Evolutionary conservation across 805 yeast species (phyloP).

Genomic region (Metschnikowia noctiluminum): DNA sequence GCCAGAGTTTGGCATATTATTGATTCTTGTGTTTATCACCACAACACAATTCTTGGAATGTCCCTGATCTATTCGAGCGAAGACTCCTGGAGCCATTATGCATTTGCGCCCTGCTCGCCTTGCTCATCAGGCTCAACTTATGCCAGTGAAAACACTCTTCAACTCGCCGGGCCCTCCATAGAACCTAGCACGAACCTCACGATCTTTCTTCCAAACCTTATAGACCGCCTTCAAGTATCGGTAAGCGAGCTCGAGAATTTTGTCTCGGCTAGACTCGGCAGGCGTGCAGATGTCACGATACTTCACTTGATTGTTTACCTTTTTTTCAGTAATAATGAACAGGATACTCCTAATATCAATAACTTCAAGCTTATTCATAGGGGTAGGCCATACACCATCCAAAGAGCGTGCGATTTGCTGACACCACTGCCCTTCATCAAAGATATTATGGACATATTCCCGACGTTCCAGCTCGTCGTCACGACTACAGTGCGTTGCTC

Average conservation of each 20-base stretch:
- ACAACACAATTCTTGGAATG: not conserved
- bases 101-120: constrained; percentile 18
- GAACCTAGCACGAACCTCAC: not conserved
- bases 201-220: constrained; percentile 14
- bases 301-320: constrained; percentile 15
- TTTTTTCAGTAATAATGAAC: constrained; percentile 5
- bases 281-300: constrained; percentile 1
- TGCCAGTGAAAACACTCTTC: not conserved
- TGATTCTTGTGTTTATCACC: not conserved
- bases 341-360: constrained; percentile 6
- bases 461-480: constrained; percentile 16
- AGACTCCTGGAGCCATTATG: constrained; percentile 5
- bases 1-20: too few relatives aligned
- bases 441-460: constrained; percentile 5
- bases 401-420: constrained; percentile 8
- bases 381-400: constrained; percentile 14
- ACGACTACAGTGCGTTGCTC: constrained; percentile 1
- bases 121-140: constrained; percentile 9
- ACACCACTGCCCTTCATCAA: constrained; percentile 6
- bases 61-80: not conserved
- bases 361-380: constrained; percentile 15
- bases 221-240: constrained; percentile 8
- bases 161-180: not conserved
- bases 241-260: constrained; percentile 9
- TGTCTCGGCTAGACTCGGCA: not conserved